These are phyloP conservation scores for Xylaria digitata DNA, from an alignment of 2,329 filamentous ascomycete genomes.

Conservation along the genomic window DNA sequence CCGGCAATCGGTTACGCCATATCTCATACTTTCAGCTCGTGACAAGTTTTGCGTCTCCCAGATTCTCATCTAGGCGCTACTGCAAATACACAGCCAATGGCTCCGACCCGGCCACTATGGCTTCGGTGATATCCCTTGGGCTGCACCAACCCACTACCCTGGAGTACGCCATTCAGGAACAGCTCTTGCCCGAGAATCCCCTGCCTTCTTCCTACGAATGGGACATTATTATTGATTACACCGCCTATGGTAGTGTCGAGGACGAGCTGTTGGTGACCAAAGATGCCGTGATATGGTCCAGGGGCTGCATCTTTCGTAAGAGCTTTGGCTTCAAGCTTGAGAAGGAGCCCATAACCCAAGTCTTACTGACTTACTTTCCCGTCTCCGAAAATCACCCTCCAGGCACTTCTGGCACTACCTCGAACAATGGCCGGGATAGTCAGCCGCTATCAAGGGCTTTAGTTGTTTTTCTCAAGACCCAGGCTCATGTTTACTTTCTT, in stretches of 20 bases:
- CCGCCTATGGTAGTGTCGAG: conserved; percentile 61
- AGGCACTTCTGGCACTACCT: background rate
- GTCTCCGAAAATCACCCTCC: conserved; percentile 55
- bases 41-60: background rate
- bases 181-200: conserved; percentile 76
- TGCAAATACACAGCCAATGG: conserved; percentile 39
- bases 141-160: conserved; percentile 89
- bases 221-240: conserved; percentile 67
- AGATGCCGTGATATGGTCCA: conserved; percentile 86
- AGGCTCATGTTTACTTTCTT: conserved; percentile 93
- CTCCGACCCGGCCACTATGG: conserved; percentile 68
- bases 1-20: background rate
- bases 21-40: background rate
- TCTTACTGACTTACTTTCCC: conserved; percentile 85
- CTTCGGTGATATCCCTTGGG: conserved; percentile 88
- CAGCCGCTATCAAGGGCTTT: conserved; percentile 71
- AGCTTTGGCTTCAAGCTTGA: conserved; percentile 88
- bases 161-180: conserved; percentile 83
- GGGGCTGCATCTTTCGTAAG: conserved; percentile 85
- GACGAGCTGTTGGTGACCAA: conserved; percentile 85
- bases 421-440: conserved; percentile 3
- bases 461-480: conserved; percentile 90
- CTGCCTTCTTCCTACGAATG: conserved; percentile 77
- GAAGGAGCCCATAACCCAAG: conserved; percentile 86
- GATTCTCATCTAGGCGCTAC: background rate